Conservation (phyloP, 2,329 filamentous ascomycete genomes). For the Trichoderma cornu-damae region DNA sequence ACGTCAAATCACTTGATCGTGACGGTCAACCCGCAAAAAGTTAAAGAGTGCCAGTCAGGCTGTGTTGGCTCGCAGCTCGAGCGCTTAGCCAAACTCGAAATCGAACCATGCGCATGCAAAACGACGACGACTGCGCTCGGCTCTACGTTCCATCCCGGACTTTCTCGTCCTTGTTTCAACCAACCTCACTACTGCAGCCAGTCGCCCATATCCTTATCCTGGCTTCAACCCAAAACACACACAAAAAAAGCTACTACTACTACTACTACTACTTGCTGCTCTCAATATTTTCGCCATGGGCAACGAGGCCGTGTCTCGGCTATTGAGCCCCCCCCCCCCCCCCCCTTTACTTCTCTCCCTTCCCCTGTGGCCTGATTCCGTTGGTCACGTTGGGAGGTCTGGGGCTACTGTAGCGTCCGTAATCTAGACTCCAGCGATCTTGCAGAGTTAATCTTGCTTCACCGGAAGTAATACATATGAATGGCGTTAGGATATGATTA, state of each 20-base stretch:
- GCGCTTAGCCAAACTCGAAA: slow-evolving; percentile 1
- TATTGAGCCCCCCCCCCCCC: neutral
- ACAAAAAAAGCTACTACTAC: neutral
- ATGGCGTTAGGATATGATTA: slow-evolving; percentile 12
- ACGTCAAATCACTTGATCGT: slow-evolving; percentile 7
- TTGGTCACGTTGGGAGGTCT: neutral
- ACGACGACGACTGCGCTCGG: neutral
- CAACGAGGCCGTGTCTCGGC: slow-evolving; percentile 7
- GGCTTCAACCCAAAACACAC: neutral
- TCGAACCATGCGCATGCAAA: neutral
- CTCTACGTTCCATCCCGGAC: neutral
- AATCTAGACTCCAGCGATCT: slow-evolving; percentile 1
- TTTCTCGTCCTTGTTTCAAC: neutral
- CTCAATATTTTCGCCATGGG: neutral
- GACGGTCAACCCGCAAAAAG: neutral
- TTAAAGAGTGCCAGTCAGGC: neutral
- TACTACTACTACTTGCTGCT: no score
- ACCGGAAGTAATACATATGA: neutral
- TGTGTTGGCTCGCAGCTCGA: neutral
- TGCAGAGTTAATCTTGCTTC: slow-evolving; percentile 9
- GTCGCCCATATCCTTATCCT: neutral
- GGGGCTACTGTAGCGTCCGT: neutral
- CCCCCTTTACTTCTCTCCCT: neutral
- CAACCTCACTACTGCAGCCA: neutral
- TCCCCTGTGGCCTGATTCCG: neutral